Base-by-base conservation (phyloP, 2,329 filamentous ascomycete species). In the Fragosphaeria purpurea region DNA sequence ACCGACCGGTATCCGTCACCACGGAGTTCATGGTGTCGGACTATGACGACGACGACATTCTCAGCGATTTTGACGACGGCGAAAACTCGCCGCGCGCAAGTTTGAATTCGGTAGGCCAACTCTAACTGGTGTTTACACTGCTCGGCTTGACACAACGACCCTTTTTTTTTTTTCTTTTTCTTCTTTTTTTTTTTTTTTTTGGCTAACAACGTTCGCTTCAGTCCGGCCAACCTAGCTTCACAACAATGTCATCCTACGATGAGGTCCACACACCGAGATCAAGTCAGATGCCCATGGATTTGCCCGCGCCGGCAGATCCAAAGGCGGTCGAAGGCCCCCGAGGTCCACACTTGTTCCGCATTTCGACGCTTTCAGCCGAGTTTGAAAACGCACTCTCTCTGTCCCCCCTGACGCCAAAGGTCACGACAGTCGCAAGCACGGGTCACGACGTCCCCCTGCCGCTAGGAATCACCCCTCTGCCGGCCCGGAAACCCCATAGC, bases 301-400 rank as follows among this genome's bases (percentile, higher is more conserved):
- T 82, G 60, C 73, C 80, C 47, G 76, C 83, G 56, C 76, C 81
- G 43, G 69, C 77, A 53, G 75, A 77, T 53, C n/a, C 75, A 41
- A 85, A 85, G 65, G 75, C 82, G 35, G 82, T 91, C 6, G 77
- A 88, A 63, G 90, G 90, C 1, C 90, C 90, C 2, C 78, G 77
- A 57, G 90, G 90, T 1, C 90, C 90, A 8, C 90, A 95, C 68
- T 76, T 95, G 12, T 95, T 95, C 67, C 81, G 86, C 57, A 77
- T 76, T 53, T 88, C 85, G 22, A 74, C 79, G 52, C 66, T 74
- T 48, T 75, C 78, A 35, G 77, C 82, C 61, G 72, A 77, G 57
- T 72, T 75, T 53, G 68, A 76, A 58, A 66, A 73, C 53, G 68
- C 74, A 55, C 70, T 91, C 48, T 80, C 83, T 31, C 74, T 91